phyloP scores from a whole-genome alignment of 306 rosid species.

The Herpetospermum pedunculosum region DNA sequence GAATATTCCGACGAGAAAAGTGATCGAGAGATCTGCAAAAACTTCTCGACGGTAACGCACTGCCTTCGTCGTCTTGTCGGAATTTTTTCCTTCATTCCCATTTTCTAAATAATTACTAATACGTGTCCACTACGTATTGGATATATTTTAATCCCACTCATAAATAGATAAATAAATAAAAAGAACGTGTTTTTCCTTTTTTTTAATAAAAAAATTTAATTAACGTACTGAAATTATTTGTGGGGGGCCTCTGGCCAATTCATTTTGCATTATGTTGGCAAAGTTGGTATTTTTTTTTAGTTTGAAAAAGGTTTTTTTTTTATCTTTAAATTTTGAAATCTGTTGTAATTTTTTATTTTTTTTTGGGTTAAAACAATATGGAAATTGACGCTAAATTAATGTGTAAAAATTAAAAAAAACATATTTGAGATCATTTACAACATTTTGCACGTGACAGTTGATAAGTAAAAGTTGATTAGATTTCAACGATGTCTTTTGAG shows the following conservation, averaged over 20 bases:
- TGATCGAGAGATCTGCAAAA: not conserved
- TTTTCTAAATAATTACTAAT: too few species aligned
- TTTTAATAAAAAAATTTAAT: not conserved
- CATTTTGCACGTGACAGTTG: too few species aligned
- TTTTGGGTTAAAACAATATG: too few species aligned
- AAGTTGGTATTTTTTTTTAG: not conserved
- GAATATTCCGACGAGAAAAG: not conserved
- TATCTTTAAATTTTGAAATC: too few species aligned
- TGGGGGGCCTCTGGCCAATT: not conserved
- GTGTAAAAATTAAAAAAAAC: too few species aligned
- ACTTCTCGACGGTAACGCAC: not conserved
- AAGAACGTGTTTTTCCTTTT: not conserved
- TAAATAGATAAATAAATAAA: not conserved
- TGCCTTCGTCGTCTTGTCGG: conserved; percentile 19
- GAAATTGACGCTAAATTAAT: too few species aligned
- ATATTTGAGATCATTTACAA: too few species aligned
- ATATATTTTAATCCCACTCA: not conserved
- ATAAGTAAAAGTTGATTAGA: too few species aligned
- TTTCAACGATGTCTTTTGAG: too few species aligned
- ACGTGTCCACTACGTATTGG: not conserved
- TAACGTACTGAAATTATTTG: not conserved
- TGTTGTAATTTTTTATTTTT: too few species aligned
- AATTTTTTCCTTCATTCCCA: conserved; percentile 19
- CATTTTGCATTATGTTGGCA: not conserved
- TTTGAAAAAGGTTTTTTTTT: too few species aligned